These are phyloP conservation scores for Setaria viridis DNA, from an alignment of 202 grass and related monocot species.

Conservation along the genomic window DNA sequence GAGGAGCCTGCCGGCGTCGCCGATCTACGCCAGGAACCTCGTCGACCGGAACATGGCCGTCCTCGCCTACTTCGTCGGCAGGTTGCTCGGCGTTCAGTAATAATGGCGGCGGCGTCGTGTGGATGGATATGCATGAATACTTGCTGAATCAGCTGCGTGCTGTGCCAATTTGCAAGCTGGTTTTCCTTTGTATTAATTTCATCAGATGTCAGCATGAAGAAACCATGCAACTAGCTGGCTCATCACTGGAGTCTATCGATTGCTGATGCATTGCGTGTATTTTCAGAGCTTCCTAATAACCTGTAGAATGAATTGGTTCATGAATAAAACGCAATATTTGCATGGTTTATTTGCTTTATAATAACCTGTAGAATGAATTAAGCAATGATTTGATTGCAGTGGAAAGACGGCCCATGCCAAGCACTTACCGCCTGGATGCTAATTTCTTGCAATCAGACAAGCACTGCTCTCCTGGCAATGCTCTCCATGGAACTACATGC, in stretches of 20 bases:
- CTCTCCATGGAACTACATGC: not conserved
- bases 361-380: not conserved
- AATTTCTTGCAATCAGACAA: too few relatives aligned
- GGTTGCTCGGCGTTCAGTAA: not conserved
- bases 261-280: too few relatives aligned
- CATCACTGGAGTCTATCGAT: too few relatives aligned
- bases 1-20: not conserved
- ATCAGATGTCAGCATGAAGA: not conserved
- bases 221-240: too few relatives aligned
- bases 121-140: not conserved
- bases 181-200: not conserved
- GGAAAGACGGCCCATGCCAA: not conserved
- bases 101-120: not conserved
- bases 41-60: conserved; percentile 24
- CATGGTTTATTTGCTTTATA: not conserved
- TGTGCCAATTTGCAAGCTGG: not conserved
- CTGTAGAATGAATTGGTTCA: not conserved
- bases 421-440: too few relatives aligned
- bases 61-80: conserved; percentile 25
- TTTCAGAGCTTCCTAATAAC: too few relatives aligned
- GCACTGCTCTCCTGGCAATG: too few relatives aligned
- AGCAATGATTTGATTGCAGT: not conserved
- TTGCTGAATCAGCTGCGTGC: too few relatives aligned
- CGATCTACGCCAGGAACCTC: not conserved
- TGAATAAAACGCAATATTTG: not conserved